phyloP scores from a whole-genome alignment of 1,139 yeast genomes.

The Nakaseomyces uthaithaninus region DNA sequence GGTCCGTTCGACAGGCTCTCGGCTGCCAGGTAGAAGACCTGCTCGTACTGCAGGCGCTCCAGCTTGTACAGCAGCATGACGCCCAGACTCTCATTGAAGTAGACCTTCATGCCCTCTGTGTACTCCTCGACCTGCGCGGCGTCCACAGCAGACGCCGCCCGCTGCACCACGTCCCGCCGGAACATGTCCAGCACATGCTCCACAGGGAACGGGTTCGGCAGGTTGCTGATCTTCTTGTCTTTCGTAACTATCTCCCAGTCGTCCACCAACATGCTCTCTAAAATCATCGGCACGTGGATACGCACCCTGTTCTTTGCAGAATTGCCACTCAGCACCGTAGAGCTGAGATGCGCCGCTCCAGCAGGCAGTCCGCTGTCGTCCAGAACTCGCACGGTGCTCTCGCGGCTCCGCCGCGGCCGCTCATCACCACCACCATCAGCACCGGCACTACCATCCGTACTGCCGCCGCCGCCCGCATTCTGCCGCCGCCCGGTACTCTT shows the following conservation, averaged over 20 bases:
- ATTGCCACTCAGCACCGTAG: background rate
- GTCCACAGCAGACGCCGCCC: slow-evolving; percentile 36
- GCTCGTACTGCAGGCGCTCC: slow-evolving; percentile 74
- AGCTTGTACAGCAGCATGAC: slow-evolving; percentile 68
- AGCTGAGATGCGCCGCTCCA: background rate
- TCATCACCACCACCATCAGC: background rate
- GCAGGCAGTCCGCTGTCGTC: too few species aligned
- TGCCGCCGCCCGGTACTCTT: slow-evolving; percentile 6
- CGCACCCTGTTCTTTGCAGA: slow-evolving; percentile 37
- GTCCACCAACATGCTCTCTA: slow-evolving; percentile 69
- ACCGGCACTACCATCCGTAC: background rate
- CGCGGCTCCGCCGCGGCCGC: background rate
- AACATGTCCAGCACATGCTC: slow-evolving; percentile 46
- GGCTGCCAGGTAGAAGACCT: slow-evolving; percentile 33
- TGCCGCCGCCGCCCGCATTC: slow-evolving; percentile 3
- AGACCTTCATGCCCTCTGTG: slow-evolving; percentile 57
- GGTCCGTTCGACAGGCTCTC: slow-evolving; percentile 15
- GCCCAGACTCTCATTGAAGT: slow-evolving; percentile 71
- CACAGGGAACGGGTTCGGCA: slow-evolving; percentile 53
- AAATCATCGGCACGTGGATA: slow-evolving; percentile 50
- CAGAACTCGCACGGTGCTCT: too few species aligned
- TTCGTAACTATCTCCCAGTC: slow-evolving; percentile 92
- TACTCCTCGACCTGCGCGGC: slow-evolving; percentile 58
- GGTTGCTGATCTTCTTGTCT: slow-evolving; percentile 55
- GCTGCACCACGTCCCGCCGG: slow-evolving; percentile 21